A percentile compares a stretch with the other conserved stretches of the same genome.
phyloP scores from a whole-genome alignment of 2,329 filamentous ascomycete species.

The Xylariaceae sp. region DNA sequence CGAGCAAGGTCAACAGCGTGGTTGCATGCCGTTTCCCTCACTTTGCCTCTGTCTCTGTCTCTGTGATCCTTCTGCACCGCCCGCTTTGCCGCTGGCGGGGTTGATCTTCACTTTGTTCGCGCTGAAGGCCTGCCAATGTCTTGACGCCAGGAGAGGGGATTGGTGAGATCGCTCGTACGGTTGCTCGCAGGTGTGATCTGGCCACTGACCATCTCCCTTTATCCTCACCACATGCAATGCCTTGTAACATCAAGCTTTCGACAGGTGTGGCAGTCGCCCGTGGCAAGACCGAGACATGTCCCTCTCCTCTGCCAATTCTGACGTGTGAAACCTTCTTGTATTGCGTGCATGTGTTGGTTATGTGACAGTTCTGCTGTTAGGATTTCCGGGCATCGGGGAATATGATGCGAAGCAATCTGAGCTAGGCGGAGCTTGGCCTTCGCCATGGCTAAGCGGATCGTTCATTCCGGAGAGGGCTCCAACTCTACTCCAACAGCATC shows the following conservation, averaged over 20 bases:
- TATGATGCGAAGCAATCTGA: no score
- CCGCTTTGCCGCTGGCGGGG: not conserved
- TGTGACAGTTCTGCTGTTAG: constrained; percentile 3
- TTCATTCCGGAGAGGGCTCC: not conserved
- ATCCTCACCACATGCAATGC: not conserved
- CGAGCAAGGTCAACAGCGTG: not conserved
- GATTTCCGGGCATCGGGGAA: not conserved
- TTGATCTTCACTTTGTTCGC: not conserved
- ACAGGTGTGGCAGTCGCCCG: constrained; percentile 5
- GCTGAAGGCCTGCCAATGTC: not conserved
- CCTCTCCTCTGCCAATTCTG: constrained; percentile 1
- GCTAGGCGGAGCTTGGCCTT: no score
- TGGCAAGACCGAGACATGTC: constrained; percentile 17
- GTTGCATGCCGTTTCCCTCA: not conserved
- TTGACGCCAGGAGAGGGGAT: no score
- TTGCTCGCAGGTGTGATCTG: no score
- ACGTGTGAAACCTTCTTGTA: constrained; percentile 5
- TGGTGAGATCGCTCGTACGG: no score
- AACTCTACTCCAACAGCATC: no score
- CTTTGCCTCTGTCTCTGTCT: no score
- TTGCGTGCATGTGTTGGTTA: constrained; percentile 1
- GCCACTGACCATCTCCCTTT: no score
- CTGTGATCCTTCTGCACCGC: not conserved
- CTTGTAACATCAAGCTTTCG: not conserved
- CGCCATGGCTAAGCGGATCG: not conserved